Percentiles rank a stretch among this genome's conserved stretches.
phyloP scores from a whole-genome alignment of 2,329 filamentous ascomycete species.

The Diaporthe caulivora region DNA sequence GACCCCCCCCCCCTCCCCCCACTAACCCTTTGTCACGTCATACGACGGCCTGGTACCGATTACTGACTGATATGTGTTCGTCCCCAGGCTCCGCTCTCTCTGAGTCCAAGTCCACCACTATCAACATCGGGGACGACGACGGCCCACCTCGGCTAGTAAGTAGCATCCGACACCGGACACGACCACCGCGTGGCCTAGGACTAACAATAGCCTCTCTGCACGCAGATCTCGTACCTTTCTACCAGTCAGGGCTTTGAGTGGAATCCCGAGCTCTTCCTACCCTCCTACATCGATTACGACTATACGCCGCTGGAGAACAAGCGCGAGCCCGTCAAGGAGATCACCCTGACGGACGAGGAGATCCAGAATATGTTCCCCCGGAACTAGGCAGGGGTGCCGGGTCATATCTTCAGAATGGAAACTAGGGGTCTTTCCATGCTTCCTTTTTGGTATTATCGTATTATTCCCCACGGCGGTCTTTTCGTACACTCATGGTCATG shows the following conservation, averaged over 20 bases:
- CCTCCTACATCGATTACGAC: constrained; percentile 81
- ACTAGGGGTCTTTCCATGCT: constrained; percentile 26
- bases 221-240: constrained; percentile 82
- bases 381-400: constrained; percentile 42
- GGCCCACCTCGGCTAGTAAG: constrained; percentile 79
- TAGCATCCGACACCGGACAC: constrained; percentile 25
- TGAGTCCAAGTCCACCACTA: constrained; percentile 82
- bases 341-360: constrained; percentile 83
- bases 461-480: constrained; percentile 33
- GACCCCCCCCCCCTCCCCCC: background rate
- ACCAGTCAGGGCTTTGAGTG: constrained; percentile 85
- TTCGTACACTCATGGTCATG: constrained; percentile 13
- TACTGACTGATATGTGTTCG: constrained; percentile 40
- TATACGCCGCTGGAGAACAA: constrained; percentile 81
- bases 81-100: constrained; percentile 75
- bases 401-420: constrained; percentile 31
- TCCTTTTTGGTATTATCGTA: constrained; percentile 33
- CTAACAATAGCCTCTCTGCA: constrained; percentile 40
- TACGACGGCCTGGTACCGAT: constrained; percentile 2
- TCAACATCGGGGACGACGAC: constrained; percentile 82
- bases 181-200: constrained; percentile 22
- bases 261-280: constrained; percentile 89
- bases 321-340: constrained; percentile 83
- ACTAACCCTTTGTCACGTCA: constrained; percentile 9
- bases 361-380: constrained; percentile 76